phyloP scores from a whole-genome alignment of 23 red algal species.

The Pyropia yezoensis region DNA sequence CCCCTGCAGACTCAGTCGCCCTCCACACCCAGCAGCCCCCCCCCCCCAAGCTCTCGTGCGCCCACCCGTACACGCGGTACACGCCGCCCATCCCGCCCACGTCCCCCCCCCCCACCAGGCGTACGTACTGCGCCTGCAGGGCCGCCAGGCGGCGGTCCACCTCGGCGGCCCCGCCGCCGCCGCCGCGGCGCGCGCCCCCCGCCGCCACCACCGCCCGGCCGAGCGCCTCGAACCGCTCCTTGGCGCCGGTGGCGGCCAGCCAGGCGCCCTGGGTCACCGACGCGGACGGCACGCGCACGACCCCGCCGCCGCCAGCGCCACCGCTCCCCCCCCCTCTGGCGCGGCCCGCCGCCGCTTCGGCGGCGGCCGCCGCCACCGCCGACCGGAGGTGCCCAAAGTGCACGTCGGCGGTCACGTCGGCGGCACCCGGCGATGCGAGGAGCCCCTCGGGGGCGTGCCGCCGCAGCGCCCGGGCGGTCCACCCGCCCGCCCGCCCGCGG shows the following conservation, averaged over 20 bases:
- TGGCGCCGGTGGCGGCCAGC: neutral
- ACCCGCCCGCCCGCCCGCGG: slow-evolving; percentile 1
- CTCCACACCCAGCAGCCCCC: too few relatives aligned
- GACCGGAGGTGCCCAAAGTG: slow-evolving; percentile 50
- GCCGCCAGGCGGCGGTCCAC: neutral
- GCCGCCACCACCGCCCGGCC: neutral
- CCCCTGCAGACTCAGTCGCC: too few relatives aligned
- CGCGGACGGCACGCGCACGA: neutral
- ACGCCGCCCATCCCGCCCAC: neutral
- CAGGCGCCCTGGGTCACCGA: neutral
- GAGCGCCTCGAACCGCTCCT: slow-evolving; percentile 7
- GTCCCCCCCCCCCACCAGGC: slow-evolving; percentile 1
- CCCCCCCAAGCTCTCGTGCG: too few relatives aligned
- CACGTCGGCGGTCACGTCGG: slow-evolving; percentile 91
- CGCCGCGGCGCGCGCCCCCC: neutral
- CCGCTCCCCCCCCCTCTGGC: too few relatives aligned
- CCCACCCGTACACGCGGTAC: neutral
- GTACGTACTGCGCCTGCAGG: neutral
- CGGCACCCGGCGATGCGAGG: slow-evolving; percentile 43
- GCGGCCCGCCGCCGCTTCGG: neutral
- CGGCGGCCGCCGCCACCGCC: slow-evolving; percentile 15
- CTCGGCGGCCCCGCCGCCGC: neutral
- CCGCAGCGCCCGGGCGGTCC: slow-evolving; percentile 54
- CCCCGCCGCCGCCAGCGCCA: neutral
- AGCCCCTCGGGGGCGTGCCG: slow-evolving; percentile 44